Conservation (phyloP, 2,329 filamentous ascomycete species). For the Curvularia eragrostidis region DNA sequence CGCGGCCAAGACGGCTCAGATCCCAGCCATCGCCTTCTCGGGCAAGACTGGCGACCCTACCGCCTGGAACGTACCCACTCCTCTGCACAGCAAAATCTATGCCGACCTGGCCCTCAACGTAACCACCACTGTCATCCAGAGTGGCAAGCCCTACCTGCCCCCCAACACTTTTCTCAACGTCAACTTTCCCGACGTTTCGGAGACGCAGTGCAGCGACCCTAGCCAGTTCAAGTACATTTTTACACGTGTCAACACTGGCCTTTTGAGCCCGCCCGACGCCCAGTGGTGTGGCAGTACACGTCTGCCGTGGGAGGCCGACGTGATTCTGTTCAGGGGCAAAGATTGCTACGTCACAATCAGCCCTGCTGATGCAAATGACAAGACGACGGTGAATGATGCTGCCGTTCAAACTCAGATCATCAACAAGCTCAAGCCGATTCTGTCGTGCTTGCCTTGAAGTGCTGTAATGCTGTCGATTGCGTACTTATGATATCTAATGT, state of each 20-base stretch:
- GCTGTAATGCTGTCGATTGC: background rate
- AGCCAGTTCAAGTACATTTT: constrained; percentile 69
- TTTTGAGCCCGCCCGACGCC: constrained; percentile 57
- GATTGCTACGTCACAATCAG: constrained; percentile 68
- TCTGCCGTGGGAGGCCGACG: constrained; percentile 65
- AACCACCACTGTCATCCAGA: constrained; percentile 61
- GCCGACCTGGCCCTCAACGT: constrained; percentile 67
- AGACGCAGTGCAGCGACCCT: constrained; percentile 58
- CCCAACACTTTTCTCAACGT: constrained; percentile 69
- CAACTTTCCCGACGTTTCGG: constrained; percentile 66
- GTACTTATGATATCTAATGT: too few relatives aligned
- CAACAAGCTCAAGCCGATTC: constrained; percentile 37
- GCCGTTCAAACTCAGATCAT: constrained; percentile 34
- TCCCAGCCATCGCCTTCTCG: constrained; percentile 74
- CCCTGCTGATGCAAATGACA: constrained; percentile 65
- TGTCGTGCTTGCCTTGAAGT: constrained; percentile 26
- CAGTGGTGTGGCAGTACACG: constrained; percentile 61
- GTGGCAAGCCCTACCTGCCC: constrained; percentile 69
- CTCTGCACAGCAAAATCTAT: constrained; percentile 65
- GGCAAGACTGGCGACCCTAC: constrained; percentile 60
- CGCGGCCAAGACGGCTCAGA: constrained; percentile 60
- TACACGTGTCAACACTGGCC: constrained; percentile 62
- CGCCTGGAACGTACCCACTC: constrained; percentile 60
- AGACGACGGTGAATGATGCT: constrained; percentile 63
- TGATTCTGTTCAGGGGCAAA: constrained; percentile 56